phyloP scores from a whole-genome alignment of 176 grass and related monocot genomes.

The Calamus simplicifolius region DNA sequence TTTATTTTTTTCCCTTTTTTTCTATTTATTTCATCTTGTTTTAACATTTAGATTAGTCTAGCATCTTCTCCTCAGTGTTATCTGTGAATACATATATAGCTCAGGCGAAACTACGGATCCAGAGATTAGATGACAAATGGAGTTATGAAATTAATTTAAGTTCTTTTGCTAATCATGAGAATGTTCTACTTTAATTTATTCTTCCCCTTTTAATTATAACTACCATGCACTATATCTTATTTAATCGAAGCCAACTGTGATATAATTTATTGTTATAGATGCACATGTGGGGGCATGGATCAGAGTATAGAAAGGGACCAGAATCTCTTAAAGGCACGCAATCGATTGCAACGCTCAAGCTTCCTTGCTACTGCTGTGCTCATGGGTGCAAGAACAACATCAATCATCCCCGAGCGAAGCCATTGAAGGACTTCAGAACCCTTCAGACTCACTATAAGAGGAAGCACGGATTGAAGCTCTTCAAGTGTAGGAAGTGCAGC shows the following conservation, averaged over 20 bases:
- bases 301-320: slow-evolving; percentile 88
- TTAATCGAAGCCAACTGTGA: too few relatives aligned
- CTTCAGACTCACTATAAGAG: slow-evolving; percentile 98
- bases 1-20: background rate
- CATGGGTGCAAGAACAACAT: slow-evolving; percentile 87
- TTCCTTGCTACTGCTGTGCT: slow-evolving; percentile 91
- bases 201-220: background rate
- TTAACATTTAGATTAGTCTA: too few relatives aligned
- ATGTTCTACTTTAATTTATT: too few relatives aligned
- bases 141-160: too few relatives aligned
- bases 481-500: slow-evolving; percentile 79
- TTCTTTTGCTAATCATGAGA: too few relatives aligned
- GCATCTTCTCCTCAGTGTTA: too few relatives aligned
- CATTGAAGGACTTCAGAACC: slow-evolving; percentile 93
- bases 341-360: slow-evolving; percentile 73
- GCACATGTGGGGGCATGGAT: slow-evolving; percentile 99
- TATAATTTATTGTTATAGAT: slow-evolving; percentile 41
- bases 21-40: background rate
- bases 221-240: too few relatives aligned
- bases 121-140: too few relatives aligned
- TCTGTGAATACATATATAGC: too few relatives aligned
- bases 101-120: too few relatives aligned
- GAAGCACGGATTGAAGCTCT: slow-evolving; percentile 77
- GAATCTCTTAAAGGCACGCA: slow-evolving; percentile 78
- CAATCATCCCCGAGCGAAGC: slow-evolving; percentile 51